phyloP scores from a whole-genome alignment of 2,329 filamentous ascomycete species.

The Aspergillus unguis region DNA sequence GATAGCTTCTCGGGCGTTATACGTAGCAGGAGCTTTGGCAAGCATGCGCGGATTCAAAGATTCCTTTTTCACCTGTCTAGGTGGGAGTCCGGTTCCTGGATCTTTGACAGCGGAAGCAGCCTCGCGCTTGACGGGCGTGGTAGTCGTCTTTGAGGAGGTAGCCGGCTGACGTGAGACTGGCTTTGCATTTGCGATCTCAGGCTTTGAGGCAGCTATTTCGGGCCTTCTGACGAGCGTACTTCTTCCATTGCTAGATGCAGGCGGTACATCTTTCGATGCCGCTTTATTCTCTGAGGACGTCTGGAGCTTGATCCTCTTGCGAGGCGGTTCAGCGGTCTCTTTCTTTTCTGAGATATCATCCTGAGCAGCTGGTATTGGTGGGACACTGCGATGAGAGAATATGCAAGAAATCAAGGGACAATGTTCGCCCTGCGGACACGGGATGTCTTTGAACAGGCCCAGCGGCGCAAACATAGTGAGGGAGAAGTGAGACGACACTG shows the following conservation, averaged over 20 bases:
- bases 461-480: constrained; percentile 53
- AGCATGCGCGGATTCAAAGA: constrained; percentile 46
- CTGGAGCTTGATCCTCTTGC: constrained; percentile 3
- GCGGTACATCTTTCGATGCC: neutral
- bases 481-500: neutral
- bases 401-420: constrained; percentile 58
- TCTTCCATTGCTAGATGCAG: neutral
- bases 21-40: constrained; percentile 41
- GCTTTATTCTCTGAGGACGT: neutral
- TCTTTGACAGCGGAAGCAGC: constrained; percentile 1
- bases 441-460: constrained; percentile 52
- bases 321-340: neutral
- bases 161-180: neutral
- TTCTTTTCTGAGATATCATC: constrained; percentile 4
- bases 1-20: constrained; percentile 42
- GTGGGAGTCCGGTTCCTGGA: constrained; percentile 15
- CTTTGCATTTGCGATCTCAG: neutral
- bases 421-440: constrained; percentile 50
- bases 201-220: constrained; percentile 9
- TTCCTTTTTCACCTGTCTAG: constrained; percentile 39
- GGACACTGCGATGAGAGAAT: constrained; percentile 50
- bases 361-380: constrained; percentile 9
- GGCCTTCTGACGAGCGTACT: constrained; percentile 33
- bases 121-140: constrained; percentile 3
- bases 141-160: neutral